Percentiles rank a stretch among this genome's conserved stretches.
These are phyloP conservation scores for Pichia sp. DNA, from an alignment of 1,139 yeast genomes.

Conservation along the genomic window DNA sequence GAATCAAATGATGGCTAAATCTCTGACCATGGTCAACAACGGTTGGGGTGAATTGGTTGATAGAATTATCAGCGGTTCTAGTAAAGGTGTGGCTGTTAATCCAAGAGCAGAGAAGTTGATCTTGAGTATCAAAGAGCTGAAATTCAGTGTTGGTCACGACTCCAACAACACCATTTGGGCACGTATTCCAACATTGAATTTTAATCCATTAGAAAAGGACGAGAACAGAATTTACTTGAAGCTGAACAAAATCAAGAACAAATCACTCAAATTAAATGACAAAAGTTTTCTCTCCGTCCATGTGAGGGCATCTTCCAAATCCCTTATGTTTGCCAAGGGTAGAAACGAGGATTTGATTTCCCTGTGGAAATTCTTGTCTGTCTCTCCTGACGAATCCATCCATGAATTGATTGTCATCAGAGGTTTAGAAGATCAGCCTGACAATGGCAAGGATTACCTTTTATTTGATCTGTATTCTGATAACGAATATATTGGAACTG, in stretches of 20 bases:
- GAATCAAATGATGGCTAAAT: slow-evolving; percentile 27
- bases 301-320: slow-evolving; percentile 36
- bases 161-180: slow-evolving; percentile 35
- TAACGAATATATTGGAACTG: slow-evolving; percentile 52
- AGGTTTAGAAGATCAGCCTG: slow-evolving; percentile 30
- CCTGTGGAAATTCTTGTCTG: slow-evolving; percentile 73
- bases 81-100: slow-evolving; percentile 71
- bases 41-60: slow-evolving; percentile 92
- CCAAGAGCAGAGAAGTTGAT: slow-evolving; percentile 73
- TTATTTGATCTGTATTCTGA: slow-evolving; percentile 54
- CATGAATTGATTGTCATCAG: slow-evolving; percentile 32
- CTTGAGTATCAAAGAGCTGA: slow-evolving; percentile 68
- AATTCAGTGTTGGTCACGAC: slow-evolving; percentile 25
- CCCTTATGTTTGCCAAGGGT: slow-evolving; percentile 55
- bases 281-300: slow-evolving; percentile 26
- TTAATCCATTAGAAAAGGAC: slow-evolving; percentile 53
- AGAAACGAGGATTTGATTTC: slow-evolving; percentile 49
- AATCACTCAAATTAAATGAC: slow-evolving; percentile 30
- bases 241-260: slow-evolving; percentile 40
- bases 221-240: slow-evolving; percentile 54
- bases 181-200: slow-evolving; percentile 53
- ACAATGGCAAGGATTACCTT: slow-evolving; percentile 37
- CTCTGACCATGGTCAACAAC: slow-evolving; percentile 34
- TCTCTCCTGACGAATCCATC: slow-evolving; percentile 51
- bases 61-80: slow-evolving; percentile 69